A percentile compares a stretch with the other conserved stretches of the same genome.
These are phyloP conservation scores for Yamadazyma siamensis DNA, from an alignment of 1,139 yeast genomes.

Conservation along the genomic window DNA sequence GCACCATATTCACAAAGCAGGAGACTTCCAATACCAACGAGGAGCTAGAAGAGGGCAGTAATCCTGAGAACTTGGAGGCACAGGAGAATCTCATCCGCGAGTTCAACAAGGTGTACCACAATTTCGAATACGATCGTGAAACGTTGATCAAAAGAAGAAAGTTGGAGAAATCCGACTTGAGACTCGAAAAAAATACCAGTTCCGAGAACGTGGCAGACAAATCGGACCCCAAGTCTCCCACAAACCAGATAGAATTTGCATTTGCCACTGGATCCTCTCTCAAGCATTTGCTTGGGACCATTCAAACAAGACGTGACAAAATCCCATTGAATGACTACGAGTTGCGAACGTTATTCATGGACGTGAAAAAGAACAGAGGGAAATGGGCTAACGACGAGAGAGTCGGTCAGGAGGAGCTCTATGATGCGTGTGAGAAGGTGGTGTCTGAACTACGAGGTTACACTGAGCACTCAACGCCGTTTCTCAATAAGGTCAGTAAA, in stretches of 20 bases:
- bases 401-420: conserved; percentile 94
- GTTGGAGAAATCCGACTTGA: conserved; percentile 75
- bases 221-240: conserved; percentile 6
- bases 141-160: conserved; percentile 74
- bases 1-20: conserved; percentile 17
- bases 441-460: conserved; percentile 84
- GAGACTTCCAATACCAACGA: conserved; percentile 2
- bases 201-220: conserved; percentile 4
- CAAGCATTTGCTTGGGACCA: conserved; percentile 73
- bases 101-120: conserved; percentile 68
- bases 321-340: conserved; percentile 80
- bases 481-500: conserved; percentile 88
- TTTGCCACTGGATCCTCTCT: conserved; percentile 65
- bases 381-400: conserved; percentile 96
- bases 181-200: conserved; percentile 43
- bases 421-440: conserved; percentile 96
- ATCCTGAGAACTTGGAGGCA: conserved; percentile 22
- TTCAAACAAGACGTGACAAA: conserved; percentile 74
- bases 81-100: conserved; percentile 39
- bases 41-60: conserved; percentile 6
- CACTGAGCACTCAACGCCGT: conserved; percentile 96
- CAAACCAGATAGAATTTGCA: conserved; percentile 36
- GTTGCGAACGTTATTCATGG: conserved; percentile 79
- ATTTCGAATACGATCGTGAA: conserved; percentile 79
- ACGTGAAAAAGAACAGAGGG: conserved; percentile 90